Percentiles rank a stretch among this genome's conserved stretches.
phyloP scores from a whole-genome alignment of 495 filamentous ascomycete genomes.

The Penicillium roqueforti region DNA sequence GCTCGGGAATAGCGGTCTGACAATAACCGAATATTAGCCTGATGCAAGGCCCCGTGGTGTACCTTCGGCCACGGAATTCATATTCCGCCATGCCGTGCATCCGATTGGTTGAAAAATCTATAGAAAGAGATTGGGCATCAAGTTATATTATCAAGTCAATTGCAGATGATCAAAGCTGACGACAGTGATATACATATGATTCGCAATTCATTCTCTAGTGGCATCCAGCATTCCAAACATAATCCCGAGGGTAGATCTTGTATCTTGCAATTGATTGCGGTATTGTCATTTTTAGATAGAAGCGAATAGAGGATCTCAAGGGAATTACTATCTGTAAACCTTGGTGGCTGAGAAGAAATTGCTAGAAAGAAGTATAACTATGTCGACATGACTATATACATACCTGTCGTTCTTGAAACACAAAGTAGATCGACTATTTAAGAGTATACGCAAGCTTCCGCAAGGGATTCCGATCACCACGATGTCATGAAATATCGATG shows the following conservation, averaged over 20 bases:
- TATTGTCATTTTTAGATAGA: not conserved
- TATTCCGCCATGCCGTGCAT: slow-evolving; percentile 4
- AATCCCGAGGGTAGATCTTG: not conserved
- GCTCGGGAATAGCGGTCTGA: not conserved
- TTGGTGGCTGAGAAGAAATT: not conserved
- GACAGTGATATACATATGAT: not conserved
- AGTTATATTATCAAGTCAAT: slow-evolving; percentile 1
- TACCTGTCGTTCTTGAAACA: not conserved
- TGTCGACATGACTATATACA: not conserved
- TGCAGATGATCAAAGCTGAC: not conserved
- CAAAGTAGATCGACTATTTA: not conserved
- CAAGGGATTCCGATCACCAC: slow-evolving; percentile 1
- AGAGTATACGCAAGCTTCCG: slow-evolving; percentile 2
- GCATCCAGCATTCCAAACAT: slow-evolving; percentile 2
- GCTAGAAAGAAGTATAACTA: no score
- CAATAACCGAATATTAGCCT: not conserved
- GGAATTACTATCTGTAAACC: not conserved
- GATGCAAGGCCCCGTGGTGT: not conserved
- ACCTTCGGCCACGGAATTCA: slow-evolving; percentile 2
- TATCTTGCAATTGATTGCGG: not conserved
- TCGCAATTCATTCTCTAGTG: slow-evolving; percentile 3
- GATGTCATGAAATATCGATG: not conserved
- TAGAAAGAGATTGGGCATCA: not conserved
- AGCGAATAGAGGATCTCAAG: not conserved
- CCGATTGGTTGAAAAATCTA: slow-evolving; percentile 3